Evolutionary conservation across 257 asterid species (phyloP).

Genomic region (Solanum paucissectum): DNA sequence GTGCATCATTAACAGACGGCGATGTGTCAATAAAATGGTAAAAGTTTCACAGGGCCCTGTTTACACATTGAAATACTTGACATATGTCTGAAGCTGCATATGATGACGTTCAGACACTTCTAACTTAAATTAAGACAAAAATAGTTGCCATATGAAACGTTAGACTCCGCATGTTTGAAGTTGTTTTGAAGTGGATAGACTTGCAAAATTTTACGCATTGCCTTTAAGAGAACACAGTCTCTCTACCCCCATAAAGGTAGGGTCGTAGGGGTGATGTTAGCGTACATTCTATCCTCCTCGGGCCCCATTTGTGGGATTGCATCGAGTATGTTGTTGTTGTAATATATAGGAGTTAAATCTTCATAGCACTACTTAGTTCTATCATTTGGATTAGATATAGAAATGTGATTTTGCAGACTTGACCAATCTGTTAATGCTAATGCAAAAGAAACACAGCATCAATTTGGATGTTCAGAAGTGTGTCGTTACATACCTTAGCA

Average conservation of each 20-base stretch:
- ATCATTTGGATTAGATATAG: neutral
- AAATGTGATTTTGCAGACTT: neutral
- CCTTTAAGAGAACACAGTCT: no score
- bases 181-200: neutral
- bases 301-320: no score
- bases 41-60: neutral
- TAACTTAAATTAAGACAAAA: neutral
- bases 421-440: neutral
- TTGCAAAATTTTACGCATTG: neutral
- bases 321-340: no score
- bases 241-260: no score
- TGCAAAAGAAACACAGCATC: neutral
- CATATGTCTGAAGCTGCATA: neutral
- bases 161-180: neutral
- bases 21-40: neutral
- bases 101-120: neutral
- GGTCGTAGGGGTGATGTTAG: no score
- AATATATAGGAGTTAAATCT: no score
- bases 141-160: neutral
- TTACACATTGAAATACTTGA: neutral
- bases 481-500: slow-evolving; percentile 50
- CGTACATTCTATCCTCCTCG: no score
- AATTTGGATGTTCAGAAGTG: neutral
- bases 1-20: neutral
- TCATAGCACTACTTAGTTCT: neutral